Percentiles rank a stretch among this genome's conserved stretches.
Evolutionary conservation across 2,329 filamentous ascomycete genomes (phyloP).

Genomic region (Pseudopyricularia cyperi): DNA sequence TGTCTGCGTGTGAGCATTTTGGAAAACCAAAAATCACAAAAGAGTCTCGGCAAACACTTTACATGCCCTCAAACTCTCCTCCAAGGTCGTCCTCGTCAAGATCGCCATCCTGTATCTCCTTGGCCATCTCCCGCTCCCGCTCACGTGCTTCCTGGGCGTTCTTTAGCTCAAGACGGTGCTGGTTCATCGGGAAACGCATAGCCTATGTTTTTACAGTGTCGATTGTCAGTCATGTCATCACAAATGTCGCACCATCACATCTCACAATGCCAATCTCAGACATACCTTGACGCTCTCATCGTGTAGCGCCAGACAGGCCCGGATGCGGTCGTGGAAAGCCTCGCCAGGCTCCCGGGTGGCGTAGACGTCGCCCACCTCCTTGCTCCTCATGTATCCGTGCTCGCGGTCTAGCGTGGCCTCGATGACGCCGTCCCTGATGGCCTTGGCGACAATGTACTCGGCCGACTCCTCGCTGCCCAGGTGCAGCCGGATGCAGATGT

Average conservation of each 20-base stretch:
- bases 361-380: slow-evolving; percentile 91
- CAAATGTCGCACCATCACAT: background rate
- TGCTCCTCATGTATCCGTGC: slow-evolving; percentile 96
- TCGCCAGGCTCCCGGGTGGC: slow-evolving; percentile 89
- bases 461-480: slow-evolving; percentile 93
- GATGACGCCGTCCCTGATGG: slow-evolving; percentile 93
- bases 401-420: slow-evolving; percentile 91
- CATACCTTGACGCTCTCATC: slow-evolving; percentile 95
- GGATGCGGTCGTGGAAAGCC: slow-evolving; percentile 94
- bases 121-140: slow-evolving; percentile 89
- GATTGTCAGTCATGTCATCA: slow-evolving; percentile 8
- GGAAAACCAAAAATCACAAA: background rate
- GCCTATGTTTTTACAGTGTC: slow-evolving; percentile 39
- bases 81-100: slow-evolving; percentile 93
- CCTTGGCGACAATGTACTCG: slow-evolving; percentile 98
- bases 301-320: slow-evolving; percentile 79
- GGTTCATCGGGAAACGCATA: slow-evolving; percentile 99
- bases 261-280: slow-evolving; percentile 1
- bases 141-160: slow-evolving; percentile 97
- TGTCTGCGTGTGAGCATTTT: background rate
- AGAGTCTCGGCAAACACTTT: slow-evolving; percentile 20
- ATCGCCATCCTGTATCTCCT: slow-evolving; percentile 97
- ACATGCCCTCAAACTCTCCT: slow-evolving; percentile 94
- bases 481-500: slow-evolving; percentile 92
- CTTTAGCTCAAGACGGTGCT: slow-evolving; percentile 92